Conservation (phyloP, 2,329 filamentous ascomycete species). For the Xylariales sp. region DNA sequence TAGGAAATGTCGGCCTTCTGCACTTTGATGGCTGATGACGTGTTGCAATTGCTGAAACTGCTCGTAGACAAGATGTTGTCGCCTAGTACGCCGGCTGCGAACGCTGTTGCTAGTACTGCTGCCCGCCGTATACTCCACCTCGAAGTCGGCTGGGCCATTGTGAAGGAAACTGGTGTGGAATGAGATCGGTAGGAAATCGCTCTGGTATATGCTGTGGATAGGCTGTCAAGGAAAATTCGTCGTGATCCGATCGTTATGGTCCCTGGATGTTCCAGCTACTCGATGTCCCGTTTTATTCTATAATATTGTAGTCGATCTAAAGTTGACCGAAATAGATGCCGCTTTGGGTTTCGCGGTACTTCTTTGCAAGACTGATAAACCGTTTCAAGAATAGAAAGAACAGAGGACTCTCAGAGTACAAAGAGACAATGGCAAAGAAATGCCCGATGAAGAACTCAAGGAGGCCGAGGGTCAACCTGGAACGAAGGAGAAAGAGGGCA, state of each 20-base stretch:
- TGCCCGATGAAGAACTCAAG: conserved; percentile 4
- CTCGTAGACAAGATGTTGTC: conserved; percentile 72
- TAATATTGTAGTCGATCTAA: neutral
- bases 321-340: conserved; percentile 1
- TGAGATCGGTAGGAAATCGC: conserved; percentile 1
- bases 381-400: conserved; percentile 3
- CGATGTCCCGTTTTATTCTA: neutral
- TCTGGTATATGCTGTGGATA: conserved; percentile 2
- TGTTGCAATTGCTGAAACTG: conserved; percentile 72
- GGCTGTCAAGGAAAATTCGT: neutral
- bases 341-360: neutral
- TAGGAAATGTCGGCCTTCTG: conserved; percentile 74
- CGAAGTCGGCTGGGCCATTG: conserved; percentile 21
- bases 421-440: conserved; percentile 3
- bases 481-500: conserved; percentile 10
- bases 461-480: conserved; percentile 15
- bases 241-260: conserved; percentile 1
- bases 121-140: conserved; percentile 24
- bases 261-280: neutral
- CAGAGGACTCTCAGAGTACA: conserved; percentile 10
- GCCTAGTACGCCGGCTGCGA: conserved; percentile 50
- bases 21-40: conserved; percentile 58
- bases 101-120: conserved; percentile 30
- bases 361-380: neutral
- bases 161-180: conserved; percentile 1